phyloP scores from a whole-genome alignment of 139 green algal genomes.

The Pedinophyceae sp. region DNA sequence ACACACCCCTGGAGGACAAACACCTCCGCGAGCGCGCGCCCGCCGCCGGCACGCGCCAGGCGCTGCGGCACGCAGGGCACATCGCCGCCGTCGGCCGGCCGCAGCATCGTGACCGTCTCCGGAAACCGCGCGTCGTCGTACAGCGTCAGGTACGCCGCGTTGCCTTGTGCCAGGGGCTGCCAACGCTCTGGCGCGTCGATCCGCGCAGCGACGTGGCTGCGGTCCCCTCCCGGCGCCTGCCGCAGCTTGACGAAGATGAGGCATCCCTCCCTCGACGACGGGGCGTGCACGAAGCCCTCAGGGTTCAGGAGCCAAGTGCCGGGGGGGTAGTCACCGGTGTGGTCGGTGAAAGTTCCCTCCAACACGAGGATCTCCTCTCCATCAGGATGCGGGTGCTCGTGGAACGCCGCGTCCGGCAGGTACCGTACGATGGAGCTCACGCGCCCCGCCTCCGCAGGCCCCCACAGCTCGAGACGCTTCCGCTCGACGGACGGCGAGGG shows the following conservation, averaged over 20 bases:
- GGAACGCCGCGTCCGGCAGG: background rate
- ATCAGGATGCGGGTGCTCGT: background rate
- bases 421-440: slow-evolving; percentile 1
- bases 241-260: background rate
- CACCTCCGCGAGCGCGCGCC: too few relatives aligned
- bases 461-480: background rate
- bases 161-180: too few relatives aligned
- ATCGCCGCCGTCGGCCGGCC: too few relatives aligned
- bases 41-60: too few relatives aligned
- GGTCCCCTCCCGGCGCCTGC: background rate
- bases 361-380: background rate
- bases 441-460: background rate
- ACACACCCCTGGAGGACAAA: too few relatives aligned
- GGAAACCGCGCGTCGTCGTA: too few relatives aligned
- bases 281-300: slow-evolving; percentile 1
- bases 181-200: too few relatives aligned
- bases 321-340: background rate
- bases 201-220: background rate
- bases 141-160: too few relatives aligned
- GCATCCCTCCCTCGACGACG: background rate
- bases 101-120: too few relatives aligned
- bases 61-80: too few relatives aligned
- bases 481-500: background rate
- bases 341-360: background rate
- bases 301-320: slow-evolving; percentile 1